Base-by-base conservation (phyloP, 1,139 yeast species). In the Scheffersomyces illinoinensis region DNA sequence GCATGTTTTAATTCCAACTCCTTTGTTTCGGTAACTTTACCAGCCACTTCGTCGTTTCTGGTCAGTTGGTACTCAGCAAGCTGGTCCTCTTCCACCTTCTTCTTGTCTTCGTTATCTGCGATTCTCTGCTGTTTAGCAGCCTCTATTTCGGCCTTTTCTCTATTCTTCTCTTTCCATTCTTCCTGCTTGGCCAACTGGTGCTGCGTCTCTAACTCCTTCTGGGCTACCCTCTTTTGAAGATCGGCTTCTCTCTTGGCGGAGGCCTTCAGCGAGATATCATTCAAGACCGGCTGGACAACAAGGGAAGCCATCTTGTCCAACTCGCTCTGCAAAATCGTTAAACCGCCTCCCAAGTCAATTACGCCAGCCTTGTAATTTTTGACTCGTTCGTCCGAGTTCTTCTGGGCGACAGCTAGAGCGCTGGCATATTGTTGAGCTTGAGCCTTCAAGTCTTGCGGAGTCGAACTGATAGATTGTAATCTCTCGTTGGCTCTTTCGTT, bases 311-410 rank as follows among this genome's bases (percentile, higher is more conserved):
- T 86, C 57, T 84, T 84, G 62, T 90, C 90, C 62, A 95, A 85
- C 70, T 93, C 97, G 26, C 81, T 83, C 63, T 85, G 90, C 55
- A 90, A 81, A 83, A 93, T 87, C 68, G 85, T 85, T 65, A 91
- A 82, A 3, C 98, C 98, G 65, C 97, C 97, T 62, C 99, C 99
- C 64, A 93, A 77, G 68, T 92, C 84, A 66, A 92, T 82, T 70
- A 88, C 82, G 55, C 91, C 92, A 54, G 74, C 68, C 58, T 76
- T 74, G 64, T 75, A 69, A 57, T 64, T 70, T 58, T 78, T 83
- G 59, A 85, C 70, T 66, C 93, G 81, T 66, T 84, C 87, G 58
- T 83, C 83, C 59, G 84, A 76, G 64, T 86, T 85, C 66, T 84
- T 83, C 70, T 90, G 91, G 2, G 97, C 98, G 65, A 90, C 76